Conservation (phyloP, 2,329 filamentous ascomycete species). For the Venturia nashicola region DNA sequence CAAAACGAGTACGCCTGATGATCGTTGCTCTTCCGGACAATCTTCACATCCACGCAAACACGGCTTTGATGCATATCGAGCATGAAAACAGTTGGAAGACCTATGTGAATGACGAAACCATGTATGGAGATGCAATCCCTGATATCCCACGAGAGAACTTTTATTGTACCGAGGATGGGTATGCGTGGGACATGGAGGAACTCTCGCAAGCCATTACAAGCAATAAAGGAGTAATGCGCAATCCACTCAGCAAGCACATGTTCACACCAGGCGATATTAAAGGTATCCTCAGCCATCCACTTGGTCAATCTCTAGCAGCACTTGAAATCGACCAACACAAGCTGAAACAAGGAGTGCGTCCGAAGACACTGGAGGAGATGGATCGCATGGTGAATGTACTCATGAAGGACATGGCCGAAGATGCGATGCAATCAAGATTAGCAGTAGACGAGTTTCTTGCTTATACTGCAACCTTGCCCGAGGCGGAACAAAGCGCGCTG, state of each 20-base stretch:
- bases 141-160: constrained; percentile 12
- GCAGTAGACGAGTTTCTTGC: constrained; percentile 19
- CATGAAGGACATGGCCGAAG: constrained; percentile 16
- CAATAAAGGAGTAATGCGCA: constrained; percentile 19
- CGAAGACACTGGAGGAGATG: constrained; percentile 15
- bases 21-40: constrained; percentile 8
- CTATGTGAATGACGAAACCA: constrained; percentile 13
- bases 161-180: constrained; percentile 12
- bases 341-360: constrained; percentile 17
- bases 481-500: constrained; percentile 16
- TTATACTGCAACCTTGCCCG: constrained; percentile 17
- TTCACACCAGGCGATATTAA: constrained; percentile 18
- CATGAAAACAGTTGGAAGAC: constrained; percentile 7
- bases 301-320: constrained; percentile 16
- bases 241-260: constrained; percentile 19
- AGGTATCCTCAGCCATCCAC: constrained; percentile 17
- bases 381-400: constrained; percentile 14
- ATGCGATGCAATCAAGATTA: constrained; percentile 14
- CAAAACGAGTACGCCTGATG: constrained; percentile 8
- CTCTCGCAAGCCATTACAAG: constrained; percentile 13
- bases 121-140: constrained; percentile 10
- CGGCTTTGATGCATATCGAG: constrained; percentile 11
- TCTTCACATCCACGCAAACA: not conserved
- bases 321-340: constrained; percentile 15
- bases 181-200: constrained; percentile 14